Evolutionary conservation across 176 grass and related monocot genomes (phyloP).

Genomic region (Oryza meyeriana): DNA sequence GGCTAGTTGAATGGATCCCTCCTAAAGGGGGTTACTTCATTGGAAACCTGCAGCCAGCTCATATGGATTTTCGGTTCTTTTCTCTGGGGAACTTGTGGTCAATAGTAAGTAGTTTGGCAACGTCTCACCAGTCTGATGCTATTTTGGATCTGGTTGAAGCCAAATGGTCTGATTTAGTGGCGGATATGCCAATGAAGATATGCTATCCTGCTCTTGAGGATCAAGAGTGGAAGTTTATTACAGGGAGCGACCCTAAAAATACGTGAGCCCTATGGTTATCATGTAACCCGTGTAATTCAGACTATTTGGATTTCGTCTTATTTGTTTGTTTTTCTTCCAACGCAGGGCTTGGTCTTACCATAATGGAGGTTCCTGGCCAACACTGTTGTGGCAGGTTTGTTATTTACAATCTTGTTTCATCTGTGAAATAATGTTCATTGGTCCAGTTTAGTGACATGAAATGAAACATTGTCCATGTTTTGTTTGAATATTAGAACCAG

Average conservation of each 20-base stretch:
- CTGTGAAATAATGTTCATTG: neutral
- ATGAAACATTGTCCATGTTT: neutral
- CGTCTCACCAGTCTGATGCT: constrained; percentile 64
- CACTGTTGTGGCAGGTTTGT: constrained; percentile 81
- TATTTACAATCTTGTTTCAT: neutral
- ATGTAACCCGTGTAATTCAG: neutral
- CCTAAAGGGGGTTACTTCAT: constrained; percentile 84
- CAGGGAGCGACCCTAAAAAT: constrained; percentile 84
- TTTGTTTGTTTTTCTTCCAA: constrained; percentile 18
- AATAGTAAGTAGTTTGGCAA: constrained; percentile 72
- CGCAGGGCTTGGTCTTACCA: constrained; percentile 91
- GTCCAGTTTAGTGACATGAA: neutral
- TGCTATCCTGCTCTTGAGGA: constrained; percentile 85
- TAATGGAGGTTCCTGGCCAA: constrained; percentile 91
- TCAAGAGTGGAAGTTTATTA: constrained; percentile 88
- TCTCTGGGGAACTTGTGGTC: constrained; percentile 87
- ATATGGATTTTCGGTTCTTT: constrained; percentile 93
- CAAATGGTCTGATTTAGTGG: constrained; percentile 84
- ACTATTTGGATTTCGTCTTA: neutral
- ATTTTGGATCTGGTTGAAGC: constrained; percentile 84
- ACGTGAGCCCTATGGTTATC: constrained; percentile 48
- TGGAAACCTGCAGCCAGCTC: constrained; percentile 86
- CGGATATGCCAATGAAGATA: constrained; percentile 86
- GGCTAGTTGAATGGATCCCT: constrained; percentile 90
- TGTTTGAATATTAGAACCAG: neutral